Evolutionary conservation across 2,329 filamentous ascomycete genomes (phyloP), one percentile per base, ranked within the genome.

Genomic region (Dryadomyces quercivorus): DNA sequence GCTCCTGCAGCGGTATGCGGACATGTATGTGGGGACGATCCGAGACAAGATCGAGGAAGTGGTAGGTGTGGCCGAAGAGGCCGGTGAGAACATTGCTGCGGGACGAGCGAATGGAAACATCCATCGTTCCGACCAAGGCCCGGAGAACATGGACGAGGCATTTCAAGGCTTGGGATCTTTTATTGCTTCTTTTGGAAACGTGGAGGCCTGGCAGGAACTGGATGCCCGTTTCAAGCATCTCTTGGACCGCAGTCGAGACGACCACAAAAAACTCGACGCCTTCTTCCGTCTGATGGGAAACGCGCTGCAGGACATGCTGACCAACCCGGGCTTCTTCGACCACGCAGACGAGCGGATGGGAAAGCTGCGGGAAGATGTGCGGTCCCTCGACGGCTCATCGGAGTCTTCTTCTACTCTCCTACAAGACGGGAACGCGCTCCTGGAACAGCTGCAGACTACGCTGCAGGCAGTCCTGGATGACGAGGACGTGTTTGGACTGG

Each of bases 251-350:
- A 94, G 64, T 64, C 77, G 81, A 46, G 86, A 94, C 64, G 81
- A 85, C 2, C 75, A 85, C 56, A 83, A 81, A 38, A 88, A 95
- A 61, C 93, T 95, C 57, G 89, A 96, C 62, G 73, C 82, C 15
- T 71, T 95, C 26, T 80, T 94, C 64, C 76, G 76, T 21, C 81
- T 94, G 48, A 72, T 91, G 34, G 86, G 85, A 12, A 80, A 83
- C 54, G 80, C 86, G 4, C 68, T 95, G 5, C 85, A 95, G 63
- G 84, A 85, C 58, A 83, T 96, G 66, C 72, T 97, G 45, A 93
- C 83, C 0, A 86, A 96, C 58, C 91, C 92, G 0, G 78, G 84
- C 4, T 96, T 95, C 68, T 88, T 94, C 62, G 86, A 91, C 49
- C 76, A 88, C 43, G 82, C 82, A 0, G 81, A 86, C 22, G 67